These are phyloP conservation scores for Emericellopsis cladophorae DNA, from an alignment of 2,329 filamentous ascomycete species.

Conservation along the genomic window DNA sequence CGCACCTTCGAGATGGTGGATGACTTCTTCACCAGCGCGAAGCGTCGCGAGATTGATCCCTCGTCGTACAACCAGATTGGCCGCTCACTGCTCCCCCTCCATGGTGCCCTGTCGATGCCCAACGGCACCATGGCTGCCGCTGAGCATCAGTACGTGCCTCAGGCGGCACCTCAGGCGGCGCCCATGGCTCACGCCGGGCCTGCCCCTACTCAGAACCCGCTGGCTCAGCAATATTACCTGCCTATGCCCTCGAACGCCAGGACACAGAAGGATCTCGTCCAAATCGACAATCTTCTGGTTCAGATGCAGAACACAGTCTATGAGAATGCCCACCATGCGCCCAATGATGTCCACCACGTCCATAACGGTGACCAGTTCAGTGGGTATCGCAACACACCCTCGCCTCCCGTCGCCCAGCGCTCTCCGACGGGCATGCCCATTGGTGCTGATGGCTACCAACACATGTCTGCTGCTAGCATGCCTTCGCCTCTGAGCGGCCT, in stretches of 20 bases:
- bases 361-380: constrained; percentile 52
- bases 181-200: constrained; percentile 39
- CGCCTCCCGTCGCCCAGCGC: constrained; percentile 29
- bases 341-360: constrained; percentile 60
- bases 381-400: constrained; percentile 45
- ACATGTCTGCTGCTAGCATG: constrained; percentile 40
- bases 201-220: constrained; percentile 43
- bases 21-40: constrained; percentile 87
- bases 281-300: constrained; percentile 89
- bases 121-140: constrained; percentile 30
- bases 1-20: constrained; percentile 80
- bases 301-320: constrained; percentile 95
- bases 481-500: constrained; percentile 47
- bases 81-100: constrained; percentile 72
- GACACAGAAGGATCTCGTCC: constrained; percentile 86
- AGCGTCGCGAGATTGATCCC: constrained; percentile 82
- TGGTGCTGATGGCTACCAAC: constrained; percentile 16
- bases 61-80: constrained; percentile 84
- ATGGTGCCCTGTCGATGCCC: constrained; percentile 55
- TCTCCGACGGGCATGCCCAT: constrained; percentile 18
- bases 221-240: constrained; percentile 69
- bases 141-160: constrained; percentile 39
- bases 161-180: constrained; percentile 22
- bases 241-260: constrained; percentile 74
- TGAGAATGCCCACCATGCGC: constrained; percentile 75